Conservation (phyloP, 225 moss, liverwort and hornwort genomes). For the Sphagnum tenellum region DNA sequence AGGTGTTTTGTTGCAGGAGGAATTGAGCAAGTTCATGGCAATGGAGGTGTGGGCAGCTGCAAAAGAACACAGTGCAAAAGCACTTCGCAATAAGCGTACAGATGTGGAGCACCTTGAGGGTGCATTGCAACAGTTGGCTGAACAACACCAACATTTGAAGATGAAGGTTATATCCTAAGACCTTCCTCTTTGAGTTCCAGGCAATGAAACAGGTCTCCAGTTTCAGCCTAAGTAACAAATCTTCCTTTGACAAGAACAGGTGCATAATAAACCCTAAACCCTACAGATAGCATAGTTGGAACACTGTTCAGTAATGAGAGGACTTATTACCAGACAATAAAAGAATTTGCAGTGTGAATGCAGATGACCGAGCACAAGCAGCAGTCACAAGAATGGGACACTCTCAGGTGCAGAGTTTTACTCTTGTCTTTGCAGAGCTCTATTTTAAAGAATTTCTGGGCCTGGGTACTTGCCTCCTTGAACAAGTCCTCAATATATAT, state of each 20-base stretch:
- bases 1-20: slow-evolving; percentile 45
- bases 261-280: too few species aligned
- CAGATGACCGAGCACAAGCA: slow-evolving; percentile 55
- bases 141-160: slow-evolving; percentile 58
- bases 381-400: slow-evolving; percentile 66
- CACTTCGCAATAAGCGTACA: slow-evolving; percentile 60
- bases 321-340: too few species aligned
- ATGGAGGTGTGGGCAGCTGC: slow-evolving; percentile 92
- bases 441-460: background rate
- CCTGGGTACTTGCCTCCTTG: too few species aligned
- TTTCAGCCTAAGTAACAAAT: too few species aligned
- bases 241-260: too few species aligned
- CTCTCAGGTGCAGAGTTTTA: slow-evolving; percentile 30
- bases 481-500: too few species aligned
- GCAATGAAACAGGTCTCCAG: too few species aligned
- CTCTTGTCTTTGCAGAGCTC: background rate
- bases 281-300: too few species aligned
- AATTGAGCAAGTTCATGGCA: slow-evolving; percentile 72
- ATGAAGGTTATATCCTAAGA: slow-evolving; percentile 37
- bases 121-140: slow-evolving; percentile 65
- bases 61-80: slow-evolving; percentile 62
- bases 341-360: slow-evolving; percentile 2
- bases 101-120: slow-evolving; percentile 67
- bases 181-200: too few species aligned
- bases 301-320: too few species aligned